Evolutionary conservation across 169 alveolate genomes (phyloP).

Genomic region (Plasmodium cynomolgi): DNA sequence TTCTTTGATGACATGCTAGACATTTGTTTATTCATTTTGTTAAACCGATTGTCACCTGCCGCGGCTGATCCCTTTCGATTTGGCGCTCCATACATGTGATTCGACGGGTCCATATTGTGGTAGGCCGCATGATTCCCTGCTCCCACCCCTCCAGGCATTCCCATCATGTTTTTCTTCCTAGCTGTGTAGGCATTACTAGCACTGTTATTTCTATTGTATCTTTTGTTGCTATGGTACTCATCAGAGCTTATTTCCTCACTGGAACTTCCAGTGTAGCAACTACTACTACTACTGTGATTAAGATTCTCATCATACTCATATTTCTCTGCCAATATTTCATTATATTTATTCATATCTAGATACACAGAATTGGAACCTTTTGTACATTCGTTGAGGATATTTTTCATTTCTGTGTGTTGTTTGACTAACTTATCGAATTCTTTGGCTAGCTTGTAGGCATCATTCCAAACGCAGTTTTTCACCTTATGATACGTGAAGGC

Average conservation of each 20-base stretch:
- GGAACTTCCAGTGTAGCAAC: conserved; percentile 1
- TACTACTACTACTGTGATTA: conserved; percentile 1
- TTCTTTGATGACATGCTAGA: not conserved
- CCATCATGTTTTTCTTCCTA: conserved; percentile 8
- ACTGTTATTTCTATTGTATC: conserved; percentile 9
- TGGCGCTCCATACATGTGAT: conserved; percentile 12
- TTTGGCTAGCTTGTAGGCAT: conserved; percentile 75
- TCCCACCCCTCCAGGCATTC: not conserved
- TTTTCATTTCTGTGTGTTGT: conserved; percentile 52
- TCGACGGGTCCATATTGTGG: conserved; percentile 9
- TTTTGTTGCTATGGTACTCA: not conserved
- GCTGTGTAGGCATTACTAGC: not conserved
- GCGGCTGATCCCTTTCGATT: not conserved
- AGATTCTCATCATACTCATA: conserved; percentile 34
- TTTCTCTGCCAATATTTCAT: conserved; percentile 48
- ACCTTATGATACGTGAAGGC: conserved; percentile 83
- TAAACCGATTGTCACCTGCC: not conserved
- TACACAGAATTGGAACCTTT: conserved; percentile 52
- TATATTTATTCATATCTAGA: conserved; percentile 76
- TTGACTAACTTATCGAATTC: conserved; percentile 76
- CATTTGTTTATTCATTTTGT: conserved; percentile 9
- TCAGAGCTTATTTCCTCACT: conserved; percentile 36
- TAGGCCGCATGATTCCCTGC: not conserved
- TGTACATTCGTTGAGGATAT: conserved; percentile 26
- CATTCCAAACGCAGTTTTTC: conserved; percentile 76